Evolutionary conservation across 1,284 basidiomycete species (phyloP), one percentile per base, ranked within the genome.

Genomic region (Trametes pubescens): DNA sequence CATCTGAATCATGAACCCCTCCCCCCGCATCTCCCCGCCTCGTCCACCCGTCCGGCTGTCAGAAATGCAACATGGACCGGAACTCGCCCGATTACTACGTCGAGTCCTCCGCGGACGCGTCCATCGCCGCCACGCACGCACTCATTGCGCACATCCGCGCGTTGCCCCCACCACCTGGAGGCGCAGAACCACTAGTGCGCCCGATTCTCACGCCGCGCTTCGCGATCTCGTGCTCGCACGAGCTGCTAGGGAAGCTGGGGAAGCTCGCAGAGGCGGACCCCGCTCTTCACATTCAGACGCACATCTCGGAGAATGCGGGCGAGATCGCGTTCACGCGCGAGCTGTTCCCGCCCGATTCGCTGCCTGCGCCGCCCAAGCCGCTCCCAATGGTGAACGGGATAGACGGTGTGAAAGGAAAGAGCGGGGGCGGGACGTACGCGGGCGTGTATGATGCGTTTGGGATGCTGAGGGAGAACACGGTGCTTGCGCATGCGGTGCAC

Each of bases 21-120:
- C n/a, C n/a, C n/a, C 29, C 29, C 29, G 29, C 29, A 32, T 32
- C 29, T 32, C 29, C 29, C 29, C 29, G 29, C 3, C 8, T 32
- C 29, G 29, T 38, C 40, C 21, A 21, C 35, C 18, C 49, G 11
- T 53, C 57, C 53, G 70, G 61, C 72, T 22, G 47, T 53, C 72
- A 93, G 91, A 93, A 97, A 89, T 98, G 96, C 78, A 96, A 94
- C 79, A 98, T 99, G 95, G 86, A 98, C 79, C 84, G 89, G 24
- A 84, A 96, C 72, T 84, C 80, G 47, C 89, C 93, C 0, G 76
- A 82, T 13, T 80, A 87, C 73, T 98, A 97, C 77, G 77, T 89
- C 69, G 95, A 98, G 76, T 72, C 81, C 4, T 89, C 87, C 4
- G 75, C 81, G 26, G 77, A 82, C 40, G 76, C 76, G 16, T 93